phyloP scores from a whole-genome alignment of 2,329 filamentous ascomycete species.

The Cladobotryum protrusum region DNA sequence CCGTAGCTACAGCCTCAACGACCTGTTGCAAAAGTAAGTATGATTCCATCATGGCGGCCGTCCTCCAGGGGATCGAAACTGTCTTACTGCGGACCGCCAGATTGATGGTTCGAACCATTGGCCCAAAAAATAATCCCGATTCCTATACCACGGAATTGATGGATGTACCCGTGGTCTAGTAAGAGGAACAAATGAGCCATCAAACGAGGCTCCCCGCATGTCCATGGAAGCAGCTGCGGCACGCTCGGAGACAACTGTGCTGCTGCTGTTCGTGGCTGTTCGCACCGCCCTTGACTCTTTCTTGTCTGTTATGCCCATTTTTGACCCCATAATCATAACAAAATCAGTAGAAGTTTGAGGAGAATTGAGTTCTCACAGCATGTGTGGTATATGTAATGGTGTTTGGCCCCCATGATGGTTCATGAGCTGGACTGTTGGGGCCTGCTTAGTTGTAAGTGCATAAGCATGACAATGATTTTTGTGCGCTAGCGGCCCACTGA shows the following conservation, averaged over 20 bases:
- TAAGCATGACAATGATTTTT: slow-evolving; percentile 8
- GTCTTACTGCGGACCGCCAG: slow-evolving; percentile 22
- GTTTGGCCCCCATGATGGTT: too few species aligned
- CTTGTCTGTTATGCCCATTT: too few species aligned
- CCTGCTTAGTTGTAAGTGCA: background rate
- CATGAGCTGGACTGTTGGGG: too few species aligned
- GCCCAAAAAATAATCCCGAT: slow-evolving; percentile 18
- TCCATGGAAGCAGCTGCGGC: background rate
- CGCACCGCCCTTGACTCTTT: too few species aligned
- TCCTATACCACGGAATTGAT: slow-evolving; percentile 19
- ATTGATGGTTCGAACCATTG: slow-evolving; percentile 20
- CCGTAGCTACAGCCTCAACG: slow-evolving; percentile 25
- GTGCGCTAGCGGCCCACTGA: too few species aligned
- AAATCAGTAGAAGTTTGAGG: background rate
- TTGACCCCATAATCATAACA: background rate
- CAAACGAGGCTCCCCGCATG: slow-evolving; percentile 10
- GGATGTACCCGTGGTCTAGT: slow-evolving; percentile 9
- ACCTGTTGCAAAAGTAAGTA: slow-evolving; percentile 15
- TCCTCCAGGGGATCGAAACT: background rate
- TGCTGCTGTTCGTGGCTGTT: too few species aligned
- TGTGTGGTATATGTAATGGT: background rate
- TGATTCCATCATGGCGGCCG: background rate
- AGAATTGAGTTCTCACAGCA: background rate
- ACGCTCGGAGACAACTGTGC: background rate
- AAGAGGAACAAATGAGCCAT: slow-evolving; percentile 19